Percentiles rank a stretch among this genome's conserved stretches.
phyloP scores from a whole-genome alignment of 2,329 filamentous ascomycete genomes.

The Trichothecium roseum region DNA sequence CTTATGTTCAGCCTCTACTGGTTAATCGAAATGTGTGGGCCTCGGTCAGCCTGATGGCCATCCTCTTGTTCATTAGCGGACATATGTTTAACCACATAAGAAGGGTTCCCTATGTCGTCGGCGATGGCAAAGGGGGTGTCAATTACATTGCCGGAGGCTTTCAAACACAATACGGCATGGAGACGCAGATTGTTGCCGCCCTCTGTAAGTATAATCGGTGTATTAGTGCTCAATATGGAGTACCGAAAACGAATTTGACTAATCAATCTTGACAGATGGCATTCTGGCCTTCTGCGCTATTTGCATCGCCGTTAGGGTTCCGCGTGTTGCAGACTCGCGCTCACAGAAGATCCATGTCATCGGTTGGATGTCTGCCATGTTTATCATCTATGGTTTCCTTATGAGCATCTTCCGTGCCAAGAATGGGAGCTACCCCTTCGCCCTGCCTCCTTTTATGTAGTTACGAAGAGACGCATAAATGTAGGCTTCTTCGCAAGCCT shows the following conservation, averaged over 20 bases:
- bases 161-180: constrained; percentile 85
- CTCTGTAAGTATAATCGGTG: constrained; percentile 60
- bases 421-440: constrained; percentile 92
- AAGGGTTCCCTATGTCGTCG: constrained; percentile 84
- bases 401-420: constrained; percentile 90
- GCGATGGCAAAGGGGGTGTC: constrained; percentile 75
- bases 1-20: constrained; percentile 70
- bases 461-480: no score
- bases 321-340: constrained; percentile 69
- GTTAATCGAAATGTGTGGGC: constrained; percentile 94
- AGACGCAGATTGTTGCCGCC: constrained; percentile 89
- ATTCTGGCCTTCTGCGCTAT: constrained; percentile 84
- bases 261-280: constrained; percentile 37
- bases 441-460: constrained; percentile 76
- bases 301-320: constrained; percentile 82
- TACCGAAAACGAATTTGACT: no score
- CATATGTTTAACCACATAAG: constrained; percentile 99
- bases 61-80: constrained; percentile 87
- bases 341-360: constrained; percentile 74
- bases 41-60: constrained; percentile 74
- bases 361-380: constrained; percentile 65
- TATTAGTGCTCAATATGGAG: not conserved
- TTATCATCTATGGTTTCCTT: constrained; percentile 85
- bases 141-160: constrained; percentile 88
- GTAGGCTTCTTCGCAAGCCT: no score